Conservation (phyloP, 2,329 filamentous ascomycete species). For the Boeremia exigua region DNA sequence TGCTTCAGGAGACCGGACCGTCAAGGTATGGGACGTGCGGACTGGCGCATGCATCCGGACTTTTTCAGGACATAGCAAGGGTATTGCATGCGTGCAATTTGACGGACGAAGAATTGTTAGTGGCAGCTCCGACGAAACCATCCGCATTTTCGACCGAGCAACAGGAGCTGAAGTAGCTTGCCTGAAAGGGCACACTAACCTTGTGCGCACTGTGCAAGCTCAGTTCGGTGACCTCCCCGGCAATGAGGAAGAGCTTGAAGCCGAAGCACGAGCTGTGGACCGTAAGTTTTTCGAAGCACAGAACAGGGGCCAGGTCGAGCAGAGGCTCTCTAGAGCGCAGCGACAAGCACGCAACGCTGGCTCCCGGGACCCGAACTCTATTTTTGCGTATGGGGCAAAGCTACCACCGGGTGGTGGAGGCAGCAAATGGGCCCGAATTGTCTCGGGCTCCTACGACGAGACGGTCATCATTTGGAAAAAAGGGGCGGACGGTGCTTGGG, state of each 20-base stretch:
- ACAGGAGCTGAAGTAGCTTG: constrained; percentile 90
- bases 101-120: constrained; percentile 93
- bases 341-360: constrained; percentile 66
- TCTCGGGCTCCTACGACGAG: constrained; percentile 96
- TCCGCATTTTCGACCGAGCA: constrained; percentile 89
- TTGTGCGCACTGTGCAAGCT: constrained; percentile 94
- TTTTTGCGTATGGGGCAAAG: constrained; percentile 81
- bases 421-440: constrained; percentile 88
- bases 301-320: constrained; percentile 51
- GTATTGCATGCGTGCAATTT: constrained; percentile 97
- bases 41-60: constrained; percentile 77
- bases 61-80: constrained; percentile 86
- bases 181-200: constrained; percentile 77
- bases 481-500: constrained; percentile 84
- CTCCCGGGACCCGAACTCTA: constrained; percentile 75
- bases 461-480: constrained; percentile 94
- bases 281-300: constrained; percentile 70
- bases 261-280: constrained; percentile 76
- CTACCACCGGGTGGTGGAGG: constrained; percentile 90
- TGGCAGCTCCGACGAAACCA: constrained; percentile 93
- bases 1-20: constrained; percentile 88
- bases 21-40: constrained; percentile 94
- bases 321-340: constrained; percentile 40
- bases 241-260: constrained; percentile 74
- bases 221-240: constrained; percentile 89